Conservation (phyloP, 2,329 filamentous ascomycete genomes). For the Botrytis squamosa region DNA sequence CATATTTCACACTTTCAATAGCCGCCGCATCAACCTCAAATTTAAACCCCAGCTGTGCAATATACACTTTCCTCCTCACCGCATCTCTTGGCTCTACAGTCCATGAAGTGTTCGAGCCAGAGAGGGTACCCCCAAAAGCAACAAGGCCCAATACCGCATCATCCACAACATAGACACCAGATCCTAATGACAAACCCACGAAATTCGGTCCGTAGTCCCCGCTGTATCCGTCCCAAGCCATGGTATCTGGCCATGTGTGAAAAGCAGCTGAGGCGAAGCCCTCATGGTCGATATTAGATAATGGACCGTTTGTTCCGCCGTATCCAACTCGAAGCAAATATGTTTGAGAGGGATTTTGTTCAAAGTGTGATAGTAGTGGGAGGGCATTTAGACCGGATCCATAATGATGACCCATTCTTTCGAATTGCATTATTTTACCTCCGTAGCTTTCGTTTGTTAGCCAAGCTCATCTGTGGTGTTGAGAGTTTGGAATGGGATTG, state of each 20-base stretch:
- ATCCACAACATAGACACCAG: conserved; percentile 50
- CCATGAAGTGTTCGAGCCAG: conserved; percentile 26
- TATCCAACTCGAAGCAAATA: conserved; percentile 55
- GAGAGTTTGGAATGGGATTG: background rate
- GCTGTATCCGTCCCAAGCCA: conserved; percentile 56
- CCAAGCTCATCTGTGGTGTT: background rate
- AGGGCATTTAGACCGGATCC: conserved; percentile 58
- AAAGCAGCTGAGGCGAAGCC: conserved; percentile 57
- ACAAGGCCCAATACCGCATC: conserved; percentile 48
- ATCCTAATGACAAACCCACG: conserved; percentile 50
- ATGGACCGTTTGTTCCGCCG: conserved; percentile 51
- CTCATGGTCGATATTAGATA: conserved; percentile 55
- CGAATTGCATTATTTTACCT: conserved; percentile 43
- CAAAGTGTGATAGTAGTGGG: conserved; percentile 53
- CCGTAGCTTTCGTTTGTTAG: conserved; percentile 13
- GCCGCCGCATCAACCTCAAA: conserved; percentile 47
- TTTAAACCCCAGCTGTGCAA: conserved; percentile 47
- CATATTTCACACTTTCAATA: conserved; percentile 43
- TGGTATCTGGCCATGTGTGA: conserved; percentile 55
- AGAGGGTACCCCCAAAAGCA: conserved; percentile 49
- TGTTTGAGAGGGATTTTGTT: conserved; percentile 46
- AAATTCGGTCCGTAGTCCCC: conserved; percentile 59
- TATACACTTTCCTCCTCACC: conserved; percentile 48
- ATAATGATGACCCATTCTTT: conserved; percentile 59
- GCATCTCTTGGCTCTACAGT: conserved; percentile 47